Percentiles rank a stretch among this genome's conserved stretches.
Conservation (phyloP, 441 rosid genomes). For the Sinapis alba region DNA sequence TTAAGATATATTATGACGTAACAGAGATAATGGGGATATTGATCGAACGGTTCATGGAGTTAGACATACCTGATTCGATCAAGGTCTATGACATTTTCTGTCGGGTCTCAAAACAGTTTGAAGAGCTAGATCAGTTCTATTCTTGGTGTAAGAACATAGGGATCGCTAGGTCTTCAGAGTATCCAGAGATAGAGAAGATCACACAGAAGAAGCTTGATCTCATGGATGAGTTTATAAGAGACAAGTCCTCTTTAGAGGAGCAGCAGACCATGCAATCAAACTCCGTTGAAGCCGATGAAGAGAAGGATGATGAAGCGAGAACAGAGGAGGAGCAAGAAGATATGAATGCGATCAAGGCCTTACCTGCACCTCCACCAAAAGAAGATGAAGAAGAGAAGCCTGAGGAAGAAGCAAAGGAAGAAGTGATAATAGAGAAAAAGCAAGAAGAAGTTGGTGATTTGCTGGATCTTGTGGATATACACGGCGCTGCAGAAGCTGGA, state of each 20-base stretch:
- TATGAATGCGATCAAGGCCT: constrained; percentile 54
- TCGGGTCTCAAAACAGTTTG: constrained; percentile 65
- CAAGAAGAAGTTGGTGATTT: constrained; percentile 54
- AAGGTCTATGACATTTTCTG: constrained; percentile 72
- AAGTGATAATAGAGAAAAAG: constrained; percentile 26
- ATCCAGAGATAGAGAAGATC: constrained; percentile 78
- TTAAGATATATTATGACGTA: constrained; percentile 68
- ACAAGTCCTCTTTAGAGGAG: constrained; percentile 59
- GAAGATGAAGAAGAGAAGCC: constrained; percentile 27
- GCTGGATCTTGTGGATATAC: constrained; percentile 58
- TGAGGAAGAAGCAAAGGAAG: constrained; percentile 41
- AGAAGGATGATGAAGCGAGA: constrained; percentile 29
- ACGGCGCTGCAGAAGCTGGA: constrained; percentile 46
- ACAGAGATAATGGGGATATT: constrained; percentile 64
- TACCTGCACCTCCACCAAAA: constrained; percentile 59
- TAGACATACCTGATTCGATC: constrained; percentile 60
- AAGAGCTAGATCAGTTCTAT: constrained; percentile 73
- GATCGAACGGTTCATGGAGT: constrained; percentile 83
- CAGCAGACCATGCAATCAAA: constrained; percentile 30
- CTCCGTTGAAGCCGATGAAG: constrained; percentile 31
- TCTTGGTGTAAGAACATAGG: constrained; percentile 73
- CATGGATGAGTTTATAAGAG: constrained; percentile 82
- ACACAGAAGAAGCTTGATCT: constrained; percentile 78
- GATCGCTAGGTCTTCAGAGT: constrained; percentile 73
- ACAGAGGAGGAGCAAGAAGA: constrained; percentile 46